Conservation (phyloP, 1,139 yeast genomes). For the Pneumocystis wakefieldiae region DNA sequence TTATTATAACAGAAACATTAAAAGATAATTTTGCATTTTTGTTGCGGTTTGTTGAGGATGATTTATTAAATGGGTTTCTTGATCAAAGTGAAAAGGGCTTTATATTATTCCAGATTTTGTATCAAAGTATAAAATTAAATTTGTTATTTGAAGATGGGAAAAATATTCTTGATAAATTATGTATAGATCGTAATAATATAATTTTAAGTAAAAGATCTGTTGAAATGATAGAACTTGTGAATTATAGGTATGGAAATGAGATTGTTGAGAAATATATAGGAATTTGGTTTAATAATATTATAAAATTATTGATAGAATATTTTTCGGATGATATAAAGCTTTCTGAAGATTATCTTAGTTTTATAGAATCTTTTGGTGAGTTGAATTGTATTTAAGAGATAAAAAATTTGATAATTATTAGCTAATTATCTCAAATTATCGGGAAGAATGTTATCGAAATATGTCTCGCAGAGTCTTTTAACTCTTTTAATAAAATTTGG, state of each 20-base stretch:
- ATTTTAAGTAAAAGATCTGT: background rate
- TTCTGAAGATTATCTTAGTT: background rate
- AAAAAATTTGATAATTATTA: background rate
- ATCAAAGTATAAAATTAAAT: background rate
- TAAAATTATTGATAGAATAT: slow-evolving; percentile 2
- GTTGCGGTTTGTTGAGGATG: background rate
- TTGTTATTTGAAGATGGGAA: background rate
- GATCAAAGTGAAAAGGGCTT: background rate
- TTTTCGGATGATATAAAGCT: slow-evolving; percentile 6
- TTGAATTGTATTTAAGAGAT: background rate
- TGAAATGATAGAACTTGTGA: background rate
- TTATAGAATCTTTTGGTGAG: background rate
- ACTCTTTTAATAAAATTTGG: slow-evolving; percentile 8
- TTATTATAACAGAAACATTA: background rate
- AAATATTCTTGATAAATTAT: background rate
- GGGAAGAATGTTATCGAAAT: background rate
- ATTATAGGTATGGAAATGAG: background rate
- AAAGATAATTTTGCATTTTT: background rate
- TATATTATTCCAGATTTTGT: background rate
- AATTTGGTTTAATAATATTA: background rate
- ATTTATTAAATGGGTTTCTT: background rate
- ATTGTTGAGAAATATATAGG: background rate
- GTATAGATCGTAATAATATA: background rate
- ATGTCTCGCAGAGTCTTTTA: background rate
- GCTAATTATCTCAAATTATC: background rate